Base-by-base conservation (phyloP, 768 basidiomycete species). In the Naematelia aurantialba region DNA sequence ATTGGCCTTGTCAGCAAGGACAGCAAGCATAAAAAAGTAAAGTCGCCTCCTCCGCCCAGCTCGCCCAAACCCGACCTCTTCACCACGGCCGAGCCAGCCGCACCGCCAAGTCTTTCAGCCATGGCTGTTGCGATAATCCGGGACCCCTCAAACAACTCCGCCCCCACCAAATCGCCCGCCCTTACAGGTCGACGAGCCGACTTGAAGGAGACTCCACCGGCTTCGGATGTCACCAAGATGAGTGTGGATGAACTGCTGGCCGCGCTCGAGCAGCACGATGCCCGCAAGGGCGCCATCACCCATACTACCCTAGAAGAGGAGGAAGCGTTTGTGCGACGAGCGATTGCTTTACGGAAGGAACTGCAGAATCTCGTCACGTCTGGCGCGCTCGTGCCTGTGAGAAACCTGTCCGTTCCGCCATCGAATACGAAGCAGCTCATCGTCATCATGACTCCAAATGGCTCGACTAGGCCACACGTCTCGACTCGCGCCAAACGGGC, bases 361-460 rank as follows among this genome's bases (percentile, higher is more conserved):
- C 56, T 76, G 4, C 58, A 68, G 29, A 61, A 56, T 13, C 64
- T 73, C 10, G 62, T 76, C 52, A 45, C 62, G 14, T 50, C 49
- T 1, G 70, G 69, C 11, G 63, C 66, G 31, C 57, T 76, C 25
- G 59, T 72, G 5, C 65, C 68, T 3, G 68, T 68, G 11, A 26
- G 63, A 5, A 55, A 22, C n/a, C 42, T 76, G 12, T 52, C 58
- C 11, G 60, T 76, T 3, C 49, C 61, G 5, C 54, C 72, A 2
- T 25, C 47, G 3, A 45, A 49, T 25, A 67, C 66, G 26, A 42
- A 59, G 19, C 64, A 64, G 29, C 49, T 76, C 21, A 68, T 76
- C 27, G 64, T 72, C 30, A 51, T 74, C 47, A 70, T 73, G 63
- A 72, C 70, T 1, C 72, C 74, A 3, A 73, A 70, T 30, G 74